A percentile compares a stretch with the other conserved stretches of the same genome.
Conservation (phyloP, 2,329 filamentous ascomycete genomes). For the Tetracladium maxilliforme region DNA sequence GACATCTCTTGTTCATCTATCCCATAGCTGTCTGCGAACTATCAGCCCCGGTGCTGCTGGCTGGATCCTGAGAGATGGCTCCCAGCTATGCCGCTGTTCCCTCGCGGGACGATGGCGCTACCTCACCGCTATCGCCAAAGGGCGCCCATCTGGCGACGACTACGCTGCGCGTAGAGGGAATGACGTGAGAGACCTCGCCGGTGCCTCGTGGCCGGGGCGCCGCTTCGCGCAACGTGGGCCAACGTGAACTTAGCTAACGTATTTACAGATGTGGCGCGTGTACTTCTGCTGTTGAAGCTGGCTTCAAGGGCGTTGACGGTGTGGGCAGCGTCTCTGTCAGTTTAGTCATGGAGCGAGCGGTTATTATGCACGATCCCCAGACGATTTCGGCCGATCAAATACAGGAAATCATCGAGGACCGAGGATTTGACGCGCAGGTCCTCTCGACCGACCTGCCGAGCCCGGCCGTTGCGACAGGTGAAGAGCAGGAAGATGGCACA, state of each 20-base stretch:
- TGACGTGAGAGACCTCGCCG: no score
- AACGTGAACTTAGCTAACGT: constrained; percentile 17
- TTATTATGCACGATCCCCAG: constrained; percentile 73
- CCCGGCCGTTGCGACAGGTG: constrained; percentile 17
- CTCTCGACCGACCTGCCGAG: constrained; percentile 64
- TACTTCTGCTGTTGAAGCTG: constrained; percentile 87
- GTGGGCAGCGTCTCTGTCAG: constrained; percentile 82
- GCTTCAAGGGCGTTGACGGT: constrained; percentile 70
- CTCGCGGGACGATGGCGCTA: constrained; percentile 11
- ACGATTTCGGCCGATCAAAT: constrained; percentile 62
- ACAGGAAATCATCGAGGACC: constrained; percentile 76
- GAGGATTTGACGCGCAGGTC: constrained; percentile 84
- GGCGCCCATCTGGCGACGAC: constrained; percentile 70
- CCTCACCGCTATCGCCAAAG: constrained; percentile 14
- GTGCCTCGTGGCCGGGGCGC: no score
- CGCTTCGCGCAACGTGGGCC: no score
- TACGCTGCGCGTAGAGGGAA: constrained; percentile 80
- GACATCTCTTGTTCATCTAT: no score
- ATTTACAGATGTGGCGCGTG: constrained; percentile 74
- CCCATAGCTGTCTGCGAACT: no score
- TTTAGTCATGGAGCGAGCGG: constrained; percentile 89
- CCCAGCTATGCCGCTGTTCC: constrained; percentile 12
- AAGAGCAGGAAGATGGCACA: constrained; percentile 23
- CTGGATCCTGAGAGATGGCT: no score
- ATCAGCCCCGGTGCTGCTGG: no score